Conservation (phyloP, 257 asterid genomes). For the Linaria vulgaris region DNA sequence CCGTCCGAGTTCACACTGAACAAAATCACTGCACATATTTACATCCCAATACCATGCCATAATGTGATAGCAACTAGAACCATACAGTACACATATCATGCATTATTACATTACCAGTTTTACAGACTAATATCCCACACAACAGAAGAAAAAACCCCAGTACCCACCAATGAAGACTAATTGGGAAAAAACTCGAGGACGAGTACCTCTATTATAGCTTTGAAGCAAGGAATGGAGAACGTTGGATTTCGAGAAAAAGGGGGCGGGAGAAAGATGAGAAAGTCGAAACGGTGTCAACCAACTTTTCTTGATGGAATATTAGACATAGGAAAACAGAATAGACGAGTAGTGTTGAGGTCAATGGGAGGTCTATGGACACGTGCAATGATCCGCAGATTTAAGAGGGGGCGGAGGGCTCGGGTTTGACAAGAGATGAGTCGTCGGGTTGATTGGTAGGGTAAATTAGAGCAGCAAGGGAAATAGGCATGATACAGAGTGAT, state of each 20-base stretch:
- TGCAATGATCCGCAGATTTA: slow-evolving; percentile 32
- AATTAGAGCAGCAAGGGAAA: slow-evolving; percentile 81
- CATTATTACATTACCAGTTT: slow-evolving; percentile 21
- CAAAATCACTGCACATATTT: slow-evolving; percentile 17
- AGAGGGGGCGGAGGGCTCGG: slow-evolving; percentile 65
- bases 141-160: slow-evolving; percentile 27
- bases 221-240: slow-evolving; percentile 10
- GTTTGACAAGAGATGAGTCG: slow-evolving; percentile 49
- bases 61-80: slow-evolving; percentile 24
- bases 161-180: slow-evolving; percentile 42
- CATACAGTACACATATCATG: not conserved
- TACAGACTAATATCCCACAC: slow-evolving; percentile 33
- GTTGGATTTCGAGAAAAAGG: slow-evolving; percentile 8
- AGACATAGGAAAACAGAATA: slow-evolving; percentile 24
- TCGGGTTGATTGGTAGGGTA: slow-evolving; percentile 57
- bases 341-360: slow-evolving; percentile 27
- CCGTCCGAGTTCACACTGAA: not conserved
- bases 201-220: not conserved
- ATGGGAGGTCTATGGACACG: slow-evolving; percentile 46
- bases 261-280: slow-evolving; percentile 24
- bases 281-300: slow-evolving; percentile 40
- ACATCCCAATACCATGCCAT: slow-evolving; percentile 15
- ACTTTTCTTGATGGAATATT: slow-evolving; percentile 36
- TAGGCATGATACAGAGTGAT: slow-evolving; percentile 91
- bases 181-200: not conserved